phyloP scores from a whole-genome alignment of 179 eudicot species.

The Sideroxylon spinosum region DNA sequence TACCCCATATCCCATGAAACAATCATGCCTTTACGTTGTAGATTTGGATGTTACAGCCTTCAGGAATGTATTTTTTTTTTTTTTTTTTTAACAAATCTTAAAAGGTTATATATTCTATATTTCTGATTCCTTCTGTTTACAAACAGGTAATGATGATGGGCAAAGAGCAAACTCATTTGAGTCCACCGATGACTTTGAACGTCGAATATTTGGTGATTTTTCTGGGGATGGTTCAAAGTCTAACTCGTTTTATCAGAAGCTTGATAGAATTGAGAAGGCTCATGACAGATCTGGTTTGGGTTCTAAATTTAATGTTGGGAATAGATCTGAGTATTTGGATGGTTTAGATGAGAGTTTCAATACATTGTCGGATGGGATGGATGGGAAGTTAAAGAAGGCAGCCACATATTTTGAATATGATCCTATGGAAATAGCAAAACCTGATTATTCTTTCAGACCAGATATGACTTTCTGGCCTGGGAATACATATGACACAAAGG shows the following conservation, averaged over 20 bases:
- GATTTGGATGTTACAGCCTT: too few relatives aligned
- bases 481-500: conserved; percentile 61
- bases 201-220: conserved; percentile 42
- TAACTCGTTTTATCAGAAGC: conserved; percentile 36
- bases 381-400: conserved; percentile 55
- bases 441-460: conserved; percentile 59
- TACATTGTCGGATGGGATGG: conserved; percentile 67
- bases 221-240: conserved; percentile 25
- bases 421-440: conserved; percentile 35
- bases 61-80: too few relatives aligned
- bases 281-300: conserved; percentile 28
- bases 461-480: conserved; percentile 47
- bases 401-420: conserved; percentile 59
- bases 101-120: too few relatives aligned
- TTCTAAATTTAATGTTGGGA: conserved; percentile 21
- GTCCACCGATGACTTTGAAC: conserved; percentile 48
- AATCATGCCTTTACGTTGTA: too few relatives aligned
- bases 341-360: conserved; percentile 45
- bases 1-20: too few relatives aligned
- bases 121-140: too few relatives aligned
- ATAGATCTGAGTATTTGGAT: conserved; percentile 26
- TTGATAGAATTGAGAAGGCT: conserved; percentile 42
- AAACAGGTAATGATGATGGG: conserved; percentile 28
- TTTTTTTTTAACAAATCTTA: too few relatives aligned
- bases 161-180: conserved; percentile 30